phyloP scores from a whole-genome alignment of 495 filamentous ascomycete species.

The Penicillium coprophilum region DNA sequence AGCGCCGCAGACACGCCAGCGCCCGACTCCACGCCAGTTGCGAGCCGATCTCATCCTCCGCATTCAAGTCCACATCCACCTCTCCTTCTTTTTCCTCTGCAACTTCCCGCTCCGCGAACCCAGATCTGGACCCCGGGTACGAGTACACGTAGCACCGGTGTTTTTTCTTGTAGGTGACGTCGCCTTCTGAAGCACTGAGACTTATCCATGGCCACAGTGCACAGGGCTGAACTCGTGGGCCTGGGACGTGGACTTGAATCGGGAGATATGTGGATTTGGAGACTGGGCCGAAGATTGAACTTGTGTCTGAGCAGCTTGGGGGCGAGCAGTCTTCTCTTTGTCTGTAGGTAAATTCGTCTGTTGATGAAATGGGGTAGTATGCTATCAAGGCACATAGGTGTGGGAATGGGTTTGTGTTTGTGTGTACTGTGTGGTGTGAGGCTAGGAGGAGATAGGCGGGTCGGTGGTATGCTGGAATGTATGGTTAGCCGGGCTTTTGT shows the following conservation, averaged over 20 bases:
- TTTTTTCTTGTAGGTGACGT: constrained; percentile 41
- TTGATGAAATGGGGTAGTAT: constrained; percentile 53
- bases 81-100: constrained; percentile 25
- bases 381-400: constrained; percentile 53
- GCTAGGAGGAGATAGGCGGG: constrained; percentile 57
- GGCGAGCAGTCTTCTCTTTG: constrained; percentile 12
- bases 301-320: constrained; percentile 31
- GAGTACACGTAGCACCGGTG: constrained; percentile 45
- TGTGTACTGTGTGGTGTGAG: constrained; percentile 46
- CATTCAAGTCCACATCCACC: constrained; percentile 3
- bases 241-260: constrained; percentile 49
- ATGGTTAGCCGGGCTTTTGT: neutral
- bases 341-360: constrained; percentile 9
- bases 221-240: constrained; percentile 47
- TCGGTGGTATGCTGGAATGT: constrained; percentile 49
- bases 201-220: constrained; percentile 30
- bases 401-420: constrained; percentile 41
- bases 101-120: constrained; percentile 51
- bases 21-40: constrained; percentile 56
- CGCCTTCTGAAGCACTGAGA: constrained; percentile 19
- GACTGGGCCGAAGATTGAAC: constrained; percentile 36
- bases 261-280: constrained; percentile 46
- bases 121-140: constrained; percentile 47
- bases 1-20: constrained; percentile 49
- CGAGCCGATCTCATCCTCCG: constrained; percentile 43